Conservation (phyloP, 2,329 filamentous ascomycete species). For the Arachnomyces sp. region DNA sequence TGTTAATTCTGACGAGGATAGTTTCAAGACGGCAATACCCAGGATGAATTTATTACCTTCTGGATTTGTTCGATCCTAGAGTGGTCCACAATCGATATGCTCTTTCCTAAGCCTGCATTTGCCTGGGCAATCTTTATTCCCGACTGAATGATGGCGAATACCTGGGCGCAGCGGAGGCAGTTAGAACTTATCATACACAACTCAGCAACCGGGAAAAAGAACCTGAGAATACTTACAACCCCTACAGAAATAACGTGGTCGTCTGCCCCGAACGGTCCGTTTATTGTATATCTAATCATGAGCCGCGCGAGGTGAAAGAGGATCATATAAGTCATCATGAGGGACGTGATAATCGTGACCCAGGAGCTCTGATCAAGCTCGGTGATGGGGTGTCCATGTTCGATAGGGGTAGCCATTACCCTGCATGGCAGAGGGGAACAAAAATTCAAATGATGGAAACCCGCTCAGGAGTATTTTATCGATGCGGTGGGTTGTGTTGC, state of each 20-base stretch:
- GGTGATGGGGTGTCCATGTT: constrained; percentile 9
- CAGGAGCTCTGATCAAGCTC: constrained; percentile 11
- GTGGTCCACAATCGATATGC: constrained; percentile 1
- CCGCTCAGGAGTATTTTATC: not conserved
- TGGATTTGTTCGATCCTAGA: constrained; percentile 4
- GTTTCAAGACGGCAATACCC: not conserved
- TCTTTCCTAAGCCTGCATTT: constrained; percentile 11
- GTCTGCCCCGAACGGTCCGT: constrained; percentile 11
- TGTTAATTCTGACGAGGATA: not conserved
- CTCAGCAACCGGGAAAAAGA: too few species aligned
- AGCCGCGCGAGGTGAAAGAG: constrained; percentile 11
- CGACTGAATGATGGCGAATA: constrained; percentile 11
- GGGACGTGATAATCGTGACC: constrained; percentile 10
- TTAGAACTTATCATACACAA: too few species aligned
- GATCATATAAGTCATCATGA: constrained; percentile 13
- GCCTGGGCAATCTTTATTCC: constrained; percentile 11
- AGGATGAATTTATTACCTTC: constrained; percentile 5
- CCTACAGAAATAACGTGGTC: constrained; percentile 12
- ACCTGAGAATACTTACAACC: constrained; percentile 5
- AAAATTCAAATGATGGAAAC: not conserved
- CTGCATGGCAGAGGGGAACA: not conserved
- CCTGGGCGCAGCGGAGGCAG: constrained; percentile 1
- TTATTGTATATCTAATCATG: constrained; percentile 11
- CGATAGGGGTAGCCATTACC: not conserved
- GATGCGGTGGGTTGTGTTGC: not conserved